Evolutionary conservation across 1,139 yeast genomes (phyloP), one percentile per base, ranked within the genome.

Genomic region (Saccharomyces hybrid): DNA sequence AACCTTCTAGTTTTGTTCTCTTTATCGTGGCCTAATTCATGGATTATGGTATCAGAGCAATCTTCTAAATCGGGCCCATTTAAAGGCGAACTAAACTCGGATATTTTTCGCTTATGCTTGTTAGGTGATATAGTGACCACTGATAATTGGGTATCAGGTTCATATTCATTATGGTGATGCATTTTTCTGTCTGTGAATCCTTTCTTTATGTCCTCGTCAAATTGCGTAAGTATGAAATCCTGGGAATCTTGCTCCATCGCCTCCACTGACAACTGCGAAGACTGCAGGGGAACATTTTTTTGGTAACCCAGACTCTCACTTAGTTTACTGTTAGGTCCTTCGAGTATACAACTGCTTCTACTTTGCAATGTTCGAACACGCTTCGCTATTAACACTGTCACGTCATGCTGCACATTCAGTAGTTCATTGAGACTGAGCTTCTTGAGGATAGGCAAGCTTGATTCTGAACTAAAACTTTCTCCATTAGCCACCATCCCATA

Each of bases 221-320:
- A 52, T 38, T 65, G 67, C 1, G 69, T 64, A 38, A 63, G 31
- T 6, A 64, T 57, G 19, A 60, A 59, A 7, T 63, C 68, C 46
- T 65, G 62, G 11, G 58, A 54, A 52, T 62, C 64, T 13, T 58
- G 58, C 14, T 52, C 50, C 1, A 49, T 13, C 9, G 25, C 44
- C 25, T 16, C 44, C n/a, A 38, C 44, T 16, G 44, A 9, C 13
- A 6, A 38, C 44, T 38, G 44, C 13, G 44, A 38, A 8, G 44
- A 38, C 5, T 38, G n/a, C 2, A 3, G 11, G 9, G 13, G 23
- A 19, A 6, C 44, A 16, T 38, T 53, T 46, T 44, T 47, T 27
- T 27, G 52, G 19, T 44, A 23, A 7, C 14, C 9, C 3, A 28
- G 7, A 31, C 19, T 26, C 16, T 41, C 47, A n/a, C 9, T 2